Base-by-base conservation (phyloP, 345 rosid genomes). In the Sisymbrium irio region DNA sequence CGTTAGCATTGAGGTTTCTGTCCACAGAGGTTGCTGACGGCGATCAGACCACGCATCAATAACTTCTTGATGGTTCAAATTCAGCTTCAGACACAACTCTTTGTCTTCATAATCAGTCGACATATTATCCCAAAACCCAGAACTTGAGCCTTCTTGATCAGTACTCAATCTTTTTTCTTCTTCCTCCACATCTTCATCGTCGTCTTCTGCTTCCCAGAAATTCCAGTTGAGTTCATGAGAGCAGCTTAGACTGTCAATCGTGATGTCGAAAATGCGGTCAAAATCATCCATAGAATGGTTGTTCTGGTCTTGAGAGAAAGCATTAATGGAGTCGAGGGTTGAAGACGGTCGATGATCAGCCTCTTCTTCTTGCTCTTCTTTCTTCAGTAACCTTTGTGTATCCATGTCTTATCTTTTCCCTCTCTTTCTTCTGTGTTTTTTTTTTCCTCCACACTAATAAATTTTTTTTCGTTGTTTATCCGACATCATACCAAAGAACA, bases 11-110 rank as follows among this genome's bases (percentile, higher is more conserved):
- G 14, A 70, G 61, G 67, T 73, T 49, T 81, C 80, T 8, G 85
- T 79, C 86, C 73, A 80, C 5, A 82, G 77, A 9, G 85, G 53
- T 18, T 69, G 50, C 12, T 86, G 70, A 2, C 81, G 65, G 1
- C 84, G 82, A 68, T 88, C 87, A 30, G 82, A 85, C 92, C 94
- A 88, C 18, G 92, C 91, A 71, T 85, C 86, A 75, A 91, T 69
- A 9, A 85, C 91, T 37, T 87, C 82, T 79, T 88, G 87, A 82
- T 91, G 88, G 78, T 91, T 88, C 80, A 88, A 73, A 60, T 87
- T 90, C 83, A 88, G 69, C 62, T 84, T 84, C 82, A 87, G 74
- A 65, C 78, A 75, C 28, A 71, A 66, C 42, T 50, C 79, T n/a
- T 72, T 76, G 6, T 81, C 79, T 67, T 79, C 80, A 11, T 67